phyloP scores from a whole-genome alignment of 1,284 basidiomycete species.

The Tranzscheliella williamsii region DNA sequence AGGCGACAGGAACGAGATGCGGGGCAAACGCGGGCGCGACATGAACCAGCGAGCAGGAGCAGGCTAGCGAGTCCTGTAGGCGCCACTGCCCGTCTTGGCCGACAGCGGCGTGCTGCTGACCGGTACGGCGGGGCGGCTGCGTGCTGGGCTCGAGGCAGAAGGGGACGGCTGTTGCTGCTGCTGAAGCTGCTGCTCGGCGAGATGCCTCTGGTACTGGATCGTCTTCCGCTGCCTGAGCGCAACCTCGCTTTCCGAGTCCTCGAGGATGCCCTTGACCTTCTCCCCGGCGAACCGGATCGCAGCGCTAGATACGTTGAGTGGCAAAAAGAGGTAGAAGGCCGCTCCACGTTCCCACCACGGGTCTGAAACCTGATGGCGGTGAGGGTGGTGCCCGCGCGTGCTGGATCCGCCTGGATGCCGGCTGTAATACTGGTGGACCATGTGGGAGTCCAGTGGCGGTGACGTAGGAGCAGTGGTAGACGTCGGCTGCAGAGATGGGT shows the following conservation, averaged over 20 bases:
- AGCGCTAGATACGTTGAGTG: slow-evolving; percentile 37
- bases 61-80: no score
- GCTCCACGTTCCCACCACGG: slow-evolving; percentile 40
- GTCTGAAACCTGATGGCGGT: slow-evolving; percentile 16
- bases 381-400: not conserved
- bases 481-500: not conserved
- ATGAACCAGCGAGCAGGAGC: no score
- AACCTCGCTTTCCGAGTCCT: slow-evolving; percentile 25
- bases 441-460: not conserved
- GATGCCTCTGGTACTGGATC: slow-evolving; percentile 32
- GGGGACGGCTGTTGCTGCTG: slow-evolving; percentile 18
- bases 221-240: slow-evolving; percentile 24
- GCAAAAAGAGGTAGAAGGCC: slow-evolving; percentile 43
- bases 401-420: not conserved
- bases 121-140: no score
- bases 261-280: slow-evolving; percentile 26
- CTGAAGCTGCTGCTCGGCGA: slow-evolving; percentile 32
- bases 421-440: not conserved
- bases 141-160: no score
- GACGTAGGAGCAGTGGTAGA: not conserved
- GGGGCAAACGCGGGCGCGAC: no score
- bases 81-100: no score
- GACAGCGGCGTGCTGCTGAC: no score
- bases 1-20: no score
- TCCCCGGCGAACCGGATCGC: slow-evolving; percentile 38